Conservation (phyloP, 2,329 filamentous ascomycete species). For the Fusarium aywerte region DNA sequence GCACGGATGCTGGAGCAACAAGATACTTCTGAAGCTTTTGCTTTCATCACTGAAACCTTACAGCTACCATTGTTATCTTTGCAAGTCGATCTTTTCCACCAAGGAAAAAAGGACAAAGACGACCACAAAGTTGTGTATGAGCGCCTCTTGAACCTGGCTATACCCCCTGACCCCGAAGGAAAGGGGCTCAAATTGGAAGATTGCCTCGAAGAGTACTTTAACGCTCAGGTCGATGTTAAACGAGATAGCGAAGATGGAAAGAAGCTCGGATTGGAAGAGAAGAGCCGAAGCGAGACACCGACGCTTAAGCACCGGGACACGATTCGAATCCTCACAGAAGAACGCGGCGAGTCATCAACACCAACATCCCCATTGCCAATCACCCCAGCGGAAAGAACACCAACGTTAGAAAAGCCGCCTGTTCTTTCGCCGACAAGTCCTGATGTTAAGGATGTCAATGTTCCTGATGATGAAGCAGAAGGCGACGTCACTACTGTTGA, state of each 20-base stretch:
- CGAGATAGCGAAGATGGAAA: constrained; percentile 73
- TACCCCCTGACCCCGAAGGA: constrained; percentile 79
- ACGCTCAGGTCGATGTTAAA: constrained; percentile 89
- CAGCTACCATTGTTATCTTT: constrained; percentile 87
- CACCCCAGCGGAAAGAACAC: constrained; percentile 40
- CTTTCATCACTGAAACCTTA: constrained; percentile 90
- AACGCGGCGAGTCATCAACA: constrained; percentile 50
- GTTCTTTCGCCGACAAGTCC: constrained; percentile 1
- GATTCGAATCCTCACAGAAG: constrained; percentile 50
- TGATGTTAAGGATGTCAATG: constrained; percentile 17
- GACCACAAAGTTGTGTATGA: constrained; percentile 97
- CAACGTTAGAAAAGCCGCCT: constrained; percentile 29
- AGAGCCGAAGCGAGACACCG: constrained; percentile 38
- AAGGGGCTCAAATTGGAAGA: constrained; percentile 84
- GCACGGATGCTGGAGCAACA: constrained; percentile 83
- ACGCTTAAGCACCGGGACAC: constrained; percentile 48
- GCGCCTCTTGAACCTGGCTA: constrained; percentile 86
- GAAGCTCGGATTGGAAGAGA: constrained; percentile 49
- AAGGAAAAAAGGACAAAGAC: constrained; percentile 83
- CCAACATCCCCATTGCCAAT: constrained; percentile 49
- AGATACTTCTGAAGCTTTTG: constrained; percentile 95
- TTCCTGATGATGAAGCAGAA: constrained; percentile 27
- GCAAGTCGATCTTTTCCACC: constrained; percentile 95
- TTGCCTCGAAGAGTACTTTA: constrained; percentile 94
- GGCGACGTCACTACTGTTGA: constrained; percentile 36